A percentile compares a stretch with the other conserved stretches of the same genome.
phyloP scores from a whole-genome alignment of 75 land plant genomes.

The Cupressus sempervirens region DNA sequence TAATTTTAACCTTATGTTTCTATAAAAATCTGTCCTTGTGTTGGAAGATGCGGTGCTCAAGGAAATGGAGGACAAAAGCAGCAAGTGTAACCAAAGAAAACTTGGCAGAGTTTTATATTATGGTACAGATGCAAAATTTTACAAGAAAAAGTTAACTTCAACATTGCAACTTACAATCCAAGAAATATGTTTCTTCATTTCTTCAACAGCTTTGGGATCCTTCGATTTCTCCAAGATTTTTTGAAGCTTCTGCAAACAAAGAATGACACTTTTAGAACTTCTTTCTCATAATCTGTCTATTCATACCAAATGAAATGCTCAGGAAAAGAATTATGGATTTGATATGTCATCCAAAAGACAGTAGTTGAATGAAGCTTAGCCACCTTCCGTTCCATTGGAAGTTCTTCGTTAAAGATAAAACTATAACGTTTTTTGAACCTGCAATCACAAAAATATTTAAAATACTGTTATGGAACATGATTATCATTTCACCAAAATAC shows the following conservation, averaged over 20 bases:
- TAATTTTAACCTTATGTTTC: no score
- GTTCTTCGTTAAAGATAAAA: slow-evolving; percentile 69
- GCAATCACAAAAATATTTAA: slow-evolving; percentile 18
- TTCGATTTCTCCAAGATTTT: slow-evolving; percentile 49
- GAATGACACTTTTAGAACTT: not conserved
- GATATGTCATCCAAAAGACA: not conserved
- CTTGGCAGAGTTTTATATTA: not conserved
- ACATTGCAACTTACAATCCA: slow-evolving; percentile 80
- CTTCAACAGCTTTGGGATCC: slow-evolving; percentile 40
- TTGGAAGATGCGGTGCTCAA: not conserved
- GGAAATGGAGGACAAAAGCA: not conserved
- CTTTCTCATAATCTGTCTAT: not conserved
- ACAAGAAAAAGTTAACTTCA: not conserved
- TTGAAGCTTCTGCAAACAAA: slow-evolving; percentile 47
- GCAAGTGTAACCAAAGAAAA: not conserved
- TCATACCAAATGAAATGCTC: not conserved
- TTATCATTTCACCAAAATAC: not conserved
- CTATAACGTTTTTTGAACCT: slow-evolving; percentile 85
- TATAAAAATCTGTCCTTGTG: not conserved
- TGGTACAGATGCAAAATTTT: not conserved
- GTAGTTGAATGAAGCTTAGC: not conserved
- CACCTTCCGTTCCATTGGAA: slow-evolving; percentile 88
- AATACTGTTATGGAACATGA: not conserved
- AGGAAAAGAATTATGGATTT: no score
- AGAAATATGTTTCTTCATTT: slow-evolving; percentile 53